Percentiles rank a stretch among this genome's conserved stretches.
Conservation (phyloP, 331 rosid species). For the Acacia pycnantha region DNA sequence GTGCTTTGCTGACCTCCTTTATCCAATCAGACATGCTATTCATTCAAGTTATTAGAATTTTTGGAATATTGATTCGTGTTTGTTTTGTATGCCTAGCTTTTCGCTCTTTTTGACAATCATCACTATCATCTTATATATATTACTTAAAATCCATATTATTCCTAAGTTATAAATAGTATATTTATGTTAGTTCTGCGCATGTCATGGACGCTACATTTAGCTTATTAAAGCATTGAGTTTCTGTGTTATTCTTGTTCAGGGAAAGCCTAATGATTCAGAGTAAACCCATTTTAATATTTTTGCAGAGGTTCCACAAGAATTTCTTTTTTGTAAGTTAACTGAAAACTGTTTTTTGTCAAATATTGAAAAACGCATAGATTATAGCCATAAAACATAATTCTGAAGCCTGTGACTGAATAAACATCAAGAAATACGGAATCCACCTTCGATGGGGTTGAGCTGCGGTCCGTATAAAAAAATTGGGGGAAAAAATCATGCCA, state of each 20-base stretch:
- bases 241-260: background rate
- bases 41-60: background rate
- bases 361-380: no score
- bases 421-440: no score
- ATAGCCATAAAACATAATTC: no score
- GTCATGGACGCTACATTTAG: background rate
- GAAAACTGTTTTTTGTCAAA: no score
- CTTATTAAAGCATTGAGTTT: background rate
- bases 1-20: slow-evolving; percentile 14
- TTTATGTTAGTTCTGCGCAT: background rate
- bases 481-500: background rate
- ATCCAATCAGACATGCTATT: background rate
- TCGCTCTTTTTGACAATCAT: background rate
- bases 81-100: background rate
- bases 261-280: background rate
- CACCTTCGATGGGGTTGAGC: background rate
- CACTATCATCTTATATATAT: background rate
- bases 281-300: background rate
- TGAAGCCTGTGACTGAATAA: no score
- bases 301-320: background rate
- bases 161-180: background rate
- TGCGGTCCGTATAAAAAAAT: background rate
- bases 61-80: background rate
- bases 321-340: background rate
- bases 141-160: background rate